Percentiles rank a stretch among this genome's conserved stretches.
Evolutionary conservation across 768 basidiomycete species (phyloP).

Genomic region (Suillus hirtellus): DNA sequence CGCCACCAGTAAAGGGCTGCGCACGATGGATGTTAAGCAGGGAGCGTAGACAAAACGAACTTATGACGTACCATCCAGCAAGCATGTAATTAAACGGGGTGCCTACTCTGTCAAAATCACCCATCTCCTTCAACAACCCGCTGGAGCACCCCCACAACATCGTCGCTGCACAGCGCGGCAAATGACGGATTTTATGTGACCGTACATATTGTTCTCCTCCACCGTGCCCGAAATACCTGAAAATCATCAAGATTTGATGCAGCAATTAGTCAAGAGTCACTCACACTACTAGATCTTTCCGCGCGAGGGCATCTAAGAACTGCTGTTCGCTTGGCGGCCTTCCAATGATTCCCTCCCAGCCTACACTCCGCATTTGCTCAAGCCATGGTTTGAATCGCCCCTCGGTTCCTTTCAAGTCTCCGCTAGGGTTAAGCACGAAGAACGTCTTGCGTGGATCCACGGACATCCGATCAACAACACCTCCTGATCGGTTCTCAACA

Average conservation of each 20-base stretch:
- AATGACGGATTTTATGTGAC: slow-evolving; percentile 79
- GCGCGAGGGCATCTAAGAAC: slow-evolving; percentile 67
- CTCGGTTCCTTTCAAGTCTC: slow-evolving; percentile 85
- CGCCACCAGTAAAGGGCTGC: slow-evolving; percentile 87
- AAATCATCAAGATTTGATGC: slow-evolving; percentile 12
- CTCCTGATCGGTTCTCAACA: slow-evolving; percentile 16
- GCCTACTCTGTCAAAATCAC: slow-evolving; percentile 90
- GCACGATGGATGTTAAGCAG: slow-evolving; percentile 8
- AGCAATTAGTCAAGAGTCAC: slow-evolving; percentile 33
- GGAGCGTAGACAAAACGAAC: background rate
- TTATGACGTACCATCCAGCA: slow-evolving; percentile 81
- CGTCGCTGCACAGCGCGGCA: slow-evolving; percentile 85
- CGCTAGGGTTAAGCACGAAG: slow-evolving; percentile 90
- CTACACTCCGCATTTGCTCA: slow-evolving; percentile 62
- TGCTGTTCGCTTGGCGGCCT: slow-evolving; percentile 82
- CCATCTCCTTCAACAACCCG: slow-evolving; percentile 83
- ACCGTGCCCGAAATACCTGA: slow-evolving; percentile 95
- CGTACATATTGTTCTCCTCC: slow-evolving; percentile 94
- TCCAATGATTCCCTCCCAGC: slow-evolving; percentile 86
- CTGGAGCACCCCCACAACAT: slow-evolving; percentile 99
- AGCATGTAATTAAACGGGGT: slow-evolving; percentile 96
- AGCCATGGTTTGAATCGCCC: slow-evolving; percentile 80
- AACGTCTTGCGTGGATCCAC: slow-evolving; percentile 73
- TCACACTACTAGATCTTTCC: slow-evolving; percentile 87
- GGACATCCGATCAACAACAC: slow-evolving; percentile 43